A percentile compares a stretch with the other conserved stretches of the same genome.
These are phyloP conservation scores for Diplocarpon rosae DNA, from an alignment of 2,329 filamentous ascomycete species.

Conservation along the genomic window DNA sequence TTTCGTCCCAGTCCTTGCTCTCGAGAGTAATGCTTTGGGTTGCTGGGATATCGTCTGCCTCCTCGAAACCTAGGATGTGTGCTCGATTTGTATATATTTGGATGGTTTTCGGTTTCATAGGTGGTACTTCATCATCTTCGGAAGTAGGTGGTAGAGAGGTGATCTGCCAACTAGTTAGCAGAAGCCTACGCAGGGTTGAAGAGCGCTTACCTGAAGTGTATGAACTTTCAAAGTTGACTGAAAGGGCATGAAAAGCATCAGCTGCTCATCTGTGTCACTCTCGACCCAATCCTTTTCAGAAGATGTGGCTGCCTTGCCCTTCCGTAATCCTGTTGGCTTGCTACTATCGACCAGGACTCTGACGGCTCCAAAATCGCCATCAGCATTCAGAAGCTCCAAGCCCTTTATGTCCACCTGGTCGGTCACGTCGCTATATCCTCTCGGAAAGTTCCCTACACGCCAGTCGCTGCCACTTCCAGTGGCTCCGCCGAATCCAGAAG, in stretches of 20 bases:
- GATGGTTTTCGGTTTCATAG: conserved; percentile 72
- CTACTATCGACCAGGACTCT: conserved; percentile 59
- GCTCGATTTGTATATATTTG: conserved; percentile 81
- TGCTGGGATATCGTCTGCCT: conserved; percentile 75
- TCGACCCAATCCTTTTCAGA: conserved; percentile 72
- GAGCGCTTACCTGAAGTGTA: conserved; percentile 51
- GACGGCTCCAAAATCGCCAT: conserved; percentile 63
- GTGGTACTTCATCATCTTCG: conserved; percentile 59
- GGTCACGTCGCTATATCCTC: conserved; percentile 75
- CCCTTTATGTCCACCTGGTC: conserved; percentile 68
- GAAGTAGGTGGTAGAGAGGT: conserved; percentile 62
- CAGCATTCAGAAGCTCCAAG: conserved; percentile 79
- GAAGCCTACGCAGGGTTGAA: neutral
- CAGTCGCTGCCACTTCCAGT: conserved; percentile 44
- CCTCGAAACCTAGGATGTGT: conserved; percentile 88
- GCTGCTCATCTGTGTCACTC: conserved; percentile 93
- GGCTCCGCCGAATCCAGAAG: conserved; percentile 22
- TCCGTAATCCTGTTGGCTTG: conserved; percentile 53
- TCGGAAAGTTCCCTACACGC: conserved; percentile 64
- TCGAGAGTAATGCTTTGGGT: conserved; percentile 71
- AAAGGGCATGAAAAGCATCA: conserved; percentile 88
- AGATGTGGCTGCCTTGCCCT: conserved; percentile 40
- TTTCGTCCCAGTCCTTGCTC: conserved; percentile 69
- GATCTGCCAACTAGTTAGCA: conserved; percentile 41
- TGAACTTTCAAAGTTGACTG: conserved; percentile 82